Conservation (phyloP, 1,284 basidiomycete species). For the Takashimella koratensis region DNA sequence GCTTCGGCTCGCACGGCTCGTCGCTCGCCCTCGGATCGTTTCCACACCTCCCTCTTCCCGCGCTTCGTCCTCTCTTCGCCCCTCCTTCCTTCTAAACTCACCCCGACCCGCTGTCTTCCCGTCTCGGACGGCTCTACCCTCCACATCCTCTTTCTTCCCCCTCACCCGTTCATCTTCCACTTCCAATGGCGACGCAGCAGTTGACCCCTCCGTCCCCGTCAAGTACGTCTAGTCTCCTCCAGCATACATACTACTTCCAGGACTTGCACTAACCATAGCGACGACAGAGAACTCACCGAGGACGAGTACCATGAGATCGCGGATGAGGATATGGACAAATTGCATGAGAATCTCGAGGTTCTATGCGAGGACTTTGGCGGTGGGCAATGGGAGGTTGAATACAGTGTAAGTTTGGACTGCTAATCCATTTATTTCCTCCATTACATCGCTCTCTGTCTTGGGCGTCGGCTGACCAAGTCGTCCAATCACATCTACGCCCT, state of each 20-base stretch:
- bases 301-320: slow-evolving; percentile 69
- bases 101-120: too few species aligned
- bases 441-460: background rate
- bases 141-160: background rate
- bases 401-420: slow-evolving; percentile 64
- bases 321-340: slow-evolving; percentile 73
- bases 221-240: slow-evolving; percentile 7
- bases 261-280: background rate
- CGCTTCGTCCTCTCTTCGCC: background rate
- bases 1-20: too few species aligned
- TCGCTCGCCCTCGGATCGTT: too few species aligned
- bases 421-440: background rate
- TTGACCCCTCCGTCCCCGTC: slow-evolving; percentile 13
- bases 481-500: too few species aligned
- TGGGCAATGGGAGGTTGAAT: slow-evolving; percentile 81
- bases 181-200: slow-evolving; percentile 13
- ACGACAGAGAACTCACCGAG: slow-evolving; percentile 16
- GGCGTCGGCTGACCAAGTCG: too few species aligned
- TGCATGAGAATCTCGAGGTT: slow-evolving; percentile 75
- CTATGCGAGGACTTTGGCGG: slow-evolving; percentile 61
- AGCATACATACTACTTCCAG: background rate
- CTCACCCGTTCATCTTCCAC: slow-evolving; percentile 1
- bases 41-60: background rate
- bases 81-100: background rate
- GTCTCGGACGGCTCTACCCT: background rate